phyloP scores from a whole-genome alignment of 1,139 yeast genomes.

The Suhomyces guaymorum region DNA sequence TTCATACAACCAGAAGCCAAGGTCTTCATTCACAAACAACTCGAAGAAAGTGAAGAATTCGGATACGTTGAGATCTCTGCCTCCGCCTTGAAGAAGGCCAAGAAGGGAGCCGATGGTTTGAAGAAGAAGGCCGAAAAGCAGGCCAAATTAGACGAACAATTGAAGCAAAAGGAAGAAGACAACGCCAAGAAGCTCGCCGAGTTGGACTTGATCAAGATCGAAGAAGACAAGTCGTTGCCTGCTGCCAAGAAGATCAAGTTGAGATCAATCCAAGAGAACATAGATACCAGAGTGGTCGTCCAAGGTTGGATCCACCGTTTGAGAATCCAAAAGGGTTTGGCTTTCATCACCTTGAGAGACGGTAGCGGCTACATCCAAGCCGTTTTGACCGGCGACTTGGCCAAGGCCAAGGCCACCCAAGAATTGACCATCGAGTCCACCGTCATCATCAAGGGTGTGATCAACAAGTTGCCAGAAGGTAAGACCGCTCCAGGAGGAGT shows the following conservation, averaged over 20 bases:
- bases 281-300: slow-evolving; percentile 68
- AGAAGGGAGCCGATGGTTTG: slow-evolving; percentile 91
- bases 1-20: slow-evolving; percentile 60
- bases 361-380: slow-evolving; percentile 91
- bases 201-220: slow-evolving; percentile 67
- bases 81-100: slow-evolving; percentile 92
- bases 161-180: slow-evolving; percentile 61
- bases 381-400: slow-evolving; percentile 86
- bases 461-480: slow-evolving; percentile 89
- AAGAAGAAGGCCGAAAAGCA: slow-evolving; percentile 88
- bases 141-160: slow-evolving; percentile 61
- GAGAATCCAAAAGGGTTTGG: slow-evolving; percentile 88
- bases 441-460: slow-evolving; percentile 73
- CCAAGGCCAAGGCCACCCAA: slow-evolving; percentile 82
- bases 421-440: slow-evolving; percentile 89
- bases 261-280: slow-evolving; percentile 48
- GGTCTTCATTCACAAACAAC: slow-evolving; percentile 64
- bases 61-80: slow-evolving; percentile 81
- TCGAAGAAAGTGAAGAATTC: slow-evolving; percentile 54
- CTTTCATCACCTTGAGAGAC: slow-evolving; percentile 89
- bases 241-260: slow-evolving; percentile 69
- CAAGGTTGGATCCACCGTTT: slow-evolving; percentile 97
- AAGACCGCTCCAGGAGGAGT: slow-evolving; percentile 98
- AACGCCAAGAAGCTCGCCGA: slow-evolving; percentile 75
- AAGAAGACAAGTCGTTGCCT: slow-evolving; percentile 73